Conservation (phyloP, 305 asterid genomes). For the Fraxinus platypoda region DNA sequence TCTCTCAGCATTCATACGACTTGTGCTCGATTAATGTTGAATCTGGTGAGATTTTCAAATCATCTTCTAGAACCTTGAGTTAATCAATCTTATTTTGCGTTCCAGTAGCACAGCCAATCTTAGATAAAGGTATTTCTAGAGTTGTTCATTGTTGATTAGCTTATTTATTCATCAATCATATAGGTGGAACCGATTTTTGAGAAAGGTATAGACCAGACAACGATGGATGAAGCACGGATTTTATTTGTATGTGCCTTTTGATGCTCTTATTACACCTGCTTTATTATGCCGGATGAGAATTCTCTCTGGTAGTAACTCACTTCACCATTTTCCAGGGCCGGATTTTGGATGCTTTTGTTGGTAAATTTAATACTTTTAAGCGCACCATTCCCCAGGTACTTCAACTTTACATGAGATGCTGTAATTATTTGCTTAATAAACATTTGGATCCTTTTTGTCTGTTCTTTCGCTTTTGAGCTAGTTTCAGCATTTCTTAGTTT, state of each 20-base stretch:
- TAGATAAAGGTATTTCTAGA: neutral
- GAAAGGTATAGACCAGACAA: constrained; percentile 89
- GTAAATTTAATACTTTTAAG: constrained; percentile 94
- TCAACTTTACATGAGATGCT: constrained; percentile 14
- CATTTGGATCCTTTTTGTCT: neutral
- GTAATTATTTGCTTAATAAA: constrained; percentile 2
- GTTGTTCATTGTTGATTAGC: neutral
- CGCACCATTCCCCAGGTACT: constrained; percentile 96
- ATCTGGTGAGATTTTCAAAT: constrained; percentile 63
- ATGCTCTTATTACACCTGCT: constrained; percentile 18
- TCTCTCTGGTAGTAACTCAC: constrained; percentile 22
- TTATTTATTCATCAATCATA: neutral
- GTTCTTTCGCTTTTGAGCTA: neutral
- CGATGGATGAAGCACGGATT: constrained; percentile 95
- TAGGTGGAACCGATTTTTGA: constrained; percentile 98
- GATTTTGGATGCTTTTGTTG: constrained; percentile 97
- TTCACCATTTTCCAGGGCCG: constrained; percentile 64
- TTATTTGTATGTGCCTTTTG: constrained; percentile 62
- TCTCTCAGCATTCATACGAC: constrained; percentile 98
- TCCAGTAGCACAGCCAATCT: neutral
- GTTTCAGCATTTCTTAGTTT: neutral
- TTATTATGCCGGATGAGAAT: constrained; percentile 10
- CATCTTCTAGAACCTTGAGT: constrained; percentile 11
- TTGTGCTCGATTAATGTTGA: constrained; percentile 98
- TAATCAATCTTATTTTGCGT: constrained; percentile 7